Conservation (phyloP, 1,139 yeast species). For the Chernovozyma sophiae-reginae region DNA sequence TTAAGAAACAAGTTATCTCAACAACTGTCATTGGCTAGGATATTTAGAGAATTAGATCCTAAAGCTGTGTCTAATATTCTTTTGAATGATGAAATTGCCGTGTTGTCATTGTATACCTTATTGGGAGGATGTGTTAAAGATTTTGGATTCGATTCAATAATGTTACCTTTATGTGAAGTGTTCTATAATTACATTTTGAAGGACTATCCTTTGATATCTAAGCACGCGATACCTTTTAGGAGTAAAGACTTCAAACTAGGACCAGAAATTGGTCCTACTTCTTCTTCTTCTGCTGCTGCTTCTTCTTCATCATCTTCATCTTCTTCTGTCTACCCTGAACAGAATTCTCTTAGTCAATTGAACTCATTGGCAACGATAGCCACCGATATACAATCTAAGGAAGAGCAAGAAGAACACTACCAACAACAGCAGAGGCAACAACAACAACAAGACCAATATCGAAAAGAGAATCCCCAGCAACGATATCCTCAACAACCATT, state of each 20-base stretch:
- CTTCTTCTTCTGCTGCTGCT: background rate
- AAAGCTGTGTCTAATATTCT: conserved; percentile 27
- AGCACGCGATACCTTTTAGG: conserved; percentile 32
- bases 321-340: background rate
- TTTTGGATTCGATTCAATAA: conserved; percentile 68
- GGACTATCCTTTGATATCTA: conserved; percentile 61
- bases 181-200: conserved; percentile 58
- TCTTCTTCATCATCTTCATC: background rate
- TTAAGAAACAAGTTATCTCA: conserved; percentile 49
- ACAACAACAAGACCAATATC: background rate
- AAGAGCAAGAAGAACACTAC: background rate
- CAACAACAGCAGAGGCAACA: background rate
- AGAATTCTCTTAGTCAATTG: conserved; percentile 15
- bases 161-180: conserved; percentile 62
- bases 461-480: background rate
- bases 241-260: conserved; percentile 7
- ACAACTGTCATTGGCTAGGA: conserved; percentile 40
- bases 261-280: no score
- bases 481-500: background rate
- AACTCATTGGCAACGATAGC: conserved; percentile 41
- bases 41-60: conserved; percentile 49
- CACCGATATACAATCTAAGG: conserved; percentile 24
- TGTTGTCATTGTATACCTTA: conserved; percentile 50
- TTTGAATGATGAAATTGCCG: conserved; percentile 44
- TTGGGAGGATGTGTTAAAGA: conserved; percentile 73